Conservation (phyloP, 176 grass and related monocot genomes). For the Triticum monococcum region DNA sequence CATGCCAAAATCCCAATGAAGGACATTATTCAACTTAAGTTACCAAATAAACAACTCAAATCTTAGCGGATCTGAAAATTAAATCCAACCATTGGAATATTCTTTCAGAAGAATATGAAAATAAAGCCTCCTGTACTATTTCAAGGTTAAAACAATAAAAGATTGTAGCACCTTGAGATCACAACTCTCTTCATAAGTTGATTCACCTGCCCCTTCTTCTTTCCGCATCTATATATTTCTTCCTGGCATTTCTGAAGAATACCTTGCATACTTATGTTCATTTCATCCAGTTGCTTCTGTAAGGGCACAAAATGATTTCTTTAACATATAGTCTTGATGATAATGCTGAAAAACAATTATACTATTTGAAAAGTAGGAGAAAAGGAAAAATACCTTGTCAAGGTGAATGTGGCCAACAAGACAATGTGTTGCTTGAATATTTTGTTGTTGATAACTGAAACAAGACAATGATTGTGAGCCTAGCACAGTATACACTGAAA, state of each 20-base stretch:
- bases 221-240: slow-evolving; percentile 29
- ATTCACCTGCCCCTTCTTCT: slow-evolving; percentile 43
- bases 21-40: neutral
- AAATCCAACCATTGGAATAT: neutral
- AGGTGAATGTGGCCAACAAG: slow-evolving; percentile 71
- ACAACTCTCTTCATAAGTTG: slow-evolving; percentile 39
- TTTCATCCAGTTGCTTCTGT: slow-evolving; percentile 50
- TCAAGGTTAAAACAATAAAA: neutral
- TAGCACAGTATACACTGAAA: slow-evolving; percentile 14
- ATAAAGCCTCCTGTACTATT: neutral
- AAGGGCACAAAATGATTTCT: slow-evolving; percentile 3
- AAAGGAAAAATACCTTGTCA: slow-evolving; percentile 40
- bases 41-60: neutral
- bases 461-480: slow-evolving; percentile 11
- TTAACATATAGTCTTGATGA: neutral
- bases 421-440: slow-evolving; percentile 33
- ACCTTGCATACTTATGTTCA: slow-evolving; percentile 34
- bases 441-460: slow-evolving; percentile 57
- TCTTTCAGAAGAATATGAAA: neutral
- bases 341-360: slow-evolving; percentile 12
- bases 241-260: slow-evolving; percentile 59
- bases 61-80: neutral
- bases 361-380: slow-evolving; percentile 15
- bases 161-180: slow-evolving; percentile 33
- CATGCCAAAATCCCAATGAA: slow-evolving; percentile 8